A percentile compares a stretch with the other conserved stretches of the same genome.
Conservation (phyloP, 2,329 filamentous ascomycete genomes). For the Alternaria gansuensis region DNA sequence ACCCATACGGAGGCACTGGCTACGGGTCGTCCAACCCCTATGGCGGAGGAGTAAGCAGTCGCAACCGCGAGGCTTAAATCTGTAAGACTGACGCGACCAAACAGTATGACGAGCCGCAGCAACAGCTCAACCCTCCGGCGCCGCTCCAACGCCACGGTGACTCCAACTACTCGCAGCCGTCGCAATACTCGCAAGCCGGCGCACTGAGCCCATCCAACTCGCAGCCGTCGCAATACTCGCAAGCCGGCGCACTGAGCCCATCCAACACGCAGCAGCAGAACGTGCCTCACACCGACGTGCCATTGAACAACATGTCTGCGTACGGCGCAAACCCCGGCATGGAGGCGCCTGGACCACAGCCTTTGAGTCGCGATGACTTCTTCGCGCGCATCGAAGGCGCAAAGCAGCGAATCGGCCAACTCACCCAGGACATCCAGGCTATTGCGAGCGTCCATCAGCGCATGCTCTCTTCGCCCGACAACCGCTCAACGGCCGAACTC, state of each 20-base stretch:
- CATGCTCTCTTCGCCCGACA: constrained; percentile 71
- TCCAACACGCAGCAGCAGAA: constrained; percentile 38
- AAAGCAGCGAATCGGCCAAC: constrained; percentile 72
- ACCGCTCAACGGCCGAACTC: constrained; percentile 62
- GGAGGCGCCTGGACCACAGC: constrained; percentile 63
- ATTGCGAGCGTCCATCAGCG: constrained; percentile 77
- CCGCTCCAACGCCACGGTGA: constrained; percentile 46
- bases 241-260: constrained; percentile 23
- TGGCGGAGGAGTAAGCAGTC: constrained; percentile 37
- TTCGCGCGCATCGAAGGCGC: constrained; percentile 71
- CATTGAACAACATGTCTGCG: constrained; percentile 18
- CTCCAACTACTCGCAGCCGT: constrained; percentile 53
- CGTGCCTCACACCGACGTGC: constrained; percentile 31
- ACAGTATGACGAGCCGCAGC: constrained; percentile 38
- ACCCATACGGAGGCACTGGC: constrained; percentile 52
- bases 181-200: constrained; percentile 46
- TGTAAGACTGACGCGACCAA: constrained; percentile 19
- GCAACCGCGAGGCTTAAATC: constrained; percentile 18
- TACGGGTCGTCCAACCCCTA: constrained; percentile 47
- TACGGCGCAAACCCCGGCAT: constrained; percentile 45
- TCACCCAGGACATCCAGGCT: constrained; percentile 72
- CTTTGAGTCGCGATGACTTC: constrained; percentile 72
- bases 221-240: constrained; percentile 51
- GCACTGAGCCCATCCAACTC: constrained; percentile 42
- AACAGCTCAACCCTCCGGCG: constrained; percentile 37